Base-by-base conservation (phyloP, 139 green algal species). In the Eudorina sp. region DNA sequence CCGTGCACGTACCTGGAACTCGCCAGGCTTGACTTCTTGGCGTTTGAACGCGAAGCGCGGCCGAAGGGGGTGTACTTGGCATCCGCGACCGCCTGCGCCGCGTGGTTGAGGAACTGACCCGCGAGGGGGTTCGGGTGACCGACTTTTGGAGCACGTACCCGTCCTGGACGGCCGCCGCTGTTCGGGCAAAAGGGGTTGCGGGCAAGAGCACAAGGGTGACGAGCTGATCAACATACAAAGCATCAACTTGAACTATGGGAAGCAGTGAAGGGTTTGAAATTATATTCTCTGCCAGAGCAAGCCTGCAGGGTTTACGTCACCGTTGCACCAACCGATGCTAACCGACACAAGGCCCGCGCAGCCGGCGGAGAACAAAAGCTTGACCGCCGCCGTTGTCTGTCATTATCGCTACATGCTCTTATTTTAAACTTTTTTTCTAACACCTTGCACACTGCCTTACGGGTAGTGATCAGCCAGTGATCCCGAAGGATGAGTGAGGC, bases 81-180 rank as follows among this genome's bases (percentile, higher is more conserved):
- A 77, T 96, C 78, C 51, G 96, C 72, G 27, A 90, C 89, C 72
- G 72, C 78, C 40, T 89, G 91, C 92, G 73, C 93, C 53, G 78
- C 84, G 11, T 25, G 74, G 13, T 94, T 95, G 9, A 99, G 94
- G 34, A 97, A 58, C 25, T 89, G 75, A 19, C 97, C 97, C 5
- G 90, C 97, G 40, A 99, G 19, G 0, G 95, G 0, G 89, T 93
- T 25, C 92, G 91, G 29, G 89, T 62, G 27, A 98, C 86, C 40
- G 91, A 94, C 87, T 98, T 99, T n/a, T 93, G 77, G 36, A 99
- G 95, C 66, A 97, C 90, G 85, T 97, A 99, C 36, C 97, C 98
- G 70, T 99, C 97, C 55, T 99, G 95, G 38, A 99, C 97, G 18
- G 97, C 97, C 19, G 96, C 75, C 19, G 98, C 96, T 96, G 96